phyloP scores from a whole-genome alignment of 2,329 filamentous ascomycete genomes.

The Coniochaeta sp. region DNA sequence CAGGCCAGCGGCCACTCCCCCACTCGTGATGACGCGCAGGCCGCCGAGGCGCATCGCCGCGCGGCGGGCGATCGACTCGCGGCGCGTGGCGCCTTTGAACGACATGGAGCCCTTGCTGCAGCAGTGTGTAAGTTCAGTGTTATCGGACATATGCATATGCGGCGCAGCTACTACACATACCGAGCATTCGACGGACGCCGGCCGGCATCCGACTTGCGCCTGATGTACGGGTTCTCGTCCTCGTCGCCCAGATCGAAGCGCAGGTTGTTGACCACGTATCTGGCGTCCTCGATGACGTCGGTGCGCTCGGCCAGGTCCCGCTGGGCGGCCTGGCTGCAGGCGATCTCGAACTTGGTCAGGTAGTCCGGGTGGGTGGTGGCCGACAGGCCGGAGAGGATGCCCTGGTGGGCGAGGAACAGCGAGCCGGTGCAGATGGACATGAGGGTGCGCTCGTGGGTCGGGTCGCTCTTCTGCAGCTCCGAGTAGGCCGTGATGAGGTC shows the following conservation, averaged over 20 bases:
- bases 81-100: constrained; percentile 64
- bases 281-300: constrained; percentile 71
- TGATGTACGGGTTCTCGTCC: constrained; percentile 78
- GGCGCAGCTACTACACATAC: constrained; percentile 29
- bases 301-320: constrained; percentile 68
- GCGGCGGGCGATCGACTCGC: constrained; percentile 74
- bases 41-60: constrained; percentile 66
- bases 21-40: constrained; percentile 69
- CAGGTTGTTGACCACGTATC: constrained; percentile 88
- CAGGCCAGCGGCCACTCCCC: constrained; percentile 71
- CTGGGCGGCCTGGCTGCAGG: constrained; percentile 67
- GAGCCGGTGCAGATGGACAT: constrained; percentile 74
- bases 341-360: constrained; percentile 72
- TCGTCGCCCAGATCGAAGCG: constrained; percentile 77
- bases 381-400: constrained; percentile 69
- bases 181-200: constrained; percentile 54
- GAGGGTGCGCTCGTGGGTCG: constrained; percentile 72
- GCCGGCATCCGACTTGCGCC: constrained; percentile 62
- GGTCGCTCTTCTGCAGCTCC: constrained; percentile 73
- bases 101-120: constrained; percentile 76
- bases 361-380: constrained; percentile 79
- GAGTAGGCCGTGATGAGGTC: constrained; percentile 68
- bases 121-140: constrained; percentile 12
- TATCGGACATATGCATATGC: background rate
- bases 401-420: constrained; percentile 68